Percentiles rank a stretch among this genome's conserved stretches.
phyloP scores from a whole-genome alignment of 352 stramenopile species.

The Pythium aquatile region DNA sequence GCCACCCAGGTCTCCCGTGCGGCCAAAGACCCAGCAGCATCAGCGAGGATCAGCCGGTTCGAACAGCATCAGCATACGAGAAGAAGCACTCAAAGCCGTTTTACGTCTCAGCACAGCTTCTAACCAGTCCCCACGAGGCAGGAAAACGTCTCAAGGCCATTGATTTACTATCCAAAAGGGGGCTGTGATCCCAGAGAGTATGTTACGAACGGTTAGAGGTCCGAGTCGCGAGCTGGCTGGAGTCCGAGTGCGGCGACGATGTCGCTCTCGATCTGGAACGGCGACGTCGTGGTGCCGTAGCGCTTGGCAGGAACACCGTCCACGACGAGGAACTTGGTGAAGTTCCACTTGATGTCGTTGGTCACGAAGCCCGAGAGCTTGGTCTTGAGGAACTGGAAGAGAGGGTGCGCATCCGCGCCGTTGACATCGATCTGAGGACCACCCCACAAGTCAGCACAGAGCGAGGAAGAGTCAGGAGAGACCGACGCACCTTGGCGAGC shows the following conservation, averaged over 20 bases:
- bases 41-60: slow-evolving; percentile 10
- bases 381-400: slow-evolving; percentile 92
- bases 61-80: slow-evolving; percentile 10
- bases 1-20: neutral
- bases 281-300: slow-evolving; percentile 68
- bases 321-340: slow-evolving; percentile 85
- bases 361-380: slow-evolving; percentile 60
- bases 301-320: slow-evolving; percentile 69
- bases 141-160: neutral
- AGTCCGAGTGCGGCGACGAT: slow-evolving; percentile 50
- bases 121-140: neutral
- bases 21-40: slow-evolving; percentile 11
- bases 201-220: slow-evolving; percentile 7
- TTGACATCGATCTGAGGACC: slow-evolving; percentile 91
- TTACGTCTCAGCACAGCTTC: neutral
- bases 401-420: slow-evolving; percentile 70
- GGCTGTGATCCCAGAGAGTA: too few relatives aligned
- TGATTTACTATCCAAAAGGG: neutral
- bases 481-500: slow-evolving; percentile 68
- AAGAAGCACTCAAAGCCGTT: slow-evolving; percentile 14
- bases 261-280: slow-evolving; percentile 59
- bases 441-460: neutral
- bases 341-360: slow-evolving; percentile 88
- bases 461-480: neutral
- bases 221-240: neutral